A percentile compares a stretch with the other conserved stretches of the same genome.
Conservation (phyloP, 352 stramenopile species). For the Phytophthora palmivora region DNA sequence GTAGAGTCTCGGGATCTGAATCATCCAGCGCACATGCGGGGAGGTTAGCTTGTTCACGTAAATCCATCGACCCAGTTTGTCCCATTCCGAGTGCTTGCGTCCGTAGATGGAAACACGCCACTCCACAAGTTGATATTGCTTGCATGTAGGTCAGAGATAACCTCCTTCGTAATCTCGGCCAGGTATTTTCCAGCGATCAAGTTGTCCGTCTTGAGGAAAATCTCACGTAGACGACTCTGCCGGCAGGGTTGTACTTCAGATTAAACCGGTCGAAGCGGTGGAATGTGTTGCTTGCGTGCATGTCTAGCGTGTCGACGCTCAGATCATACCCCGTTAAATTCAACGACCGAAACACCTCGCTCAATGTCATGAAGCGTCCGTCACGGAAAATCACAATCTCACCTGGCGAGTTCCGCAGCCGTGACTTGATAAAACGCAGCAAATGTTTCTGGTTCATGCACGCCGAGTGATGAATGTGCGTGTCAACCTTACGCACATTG, state of each 20-base stretch:
- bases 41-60: constrained; percentile 92
- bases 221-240: constrained; percentile 95
- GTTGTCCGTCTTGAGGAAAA: constrained; percentile 99
- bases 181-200: constrained; percentile 96
- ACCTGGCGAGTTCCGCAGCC: constrained; percentile 77
- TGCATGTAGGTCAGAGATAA: constrained; percentile 87
- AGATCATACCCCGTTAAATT: constrained; percentile 97
- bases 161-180: constrained; percentile 96
- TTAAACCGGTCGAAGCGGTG: constrained; percentile 99
- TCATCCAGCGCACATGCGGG: constrained; percentile 97
- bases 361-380: constrained; percentile 96
- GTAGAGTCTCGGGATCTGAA: constrained; percentile 98
- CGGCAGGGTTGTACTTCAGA: constrained; percentile 98
- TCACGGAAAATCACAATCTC: constrained; percentile 97
- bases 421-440: constrained; percentile 92
- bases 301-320: constrained; percentile 99
- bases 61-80: constrained; percentile 97
- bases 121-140: constrained; percentile 96
- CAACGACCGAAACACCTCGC: constrained; percentile 93
- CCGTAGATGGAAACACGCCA: constrained; percentile 96
- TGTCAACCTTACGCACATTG: constrained; percentile 98
- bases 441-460: constrained; percentile 98
- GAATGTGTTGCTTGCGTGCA: constrained; percentile 99
- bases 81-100: constrained; percentile 95
- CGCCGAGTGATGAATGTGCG: constrained; percentile 98